Evolutionary conservation across 78 protist genomes (phyloP).

Genomic region (Speleostelium caveatum): DNA sequence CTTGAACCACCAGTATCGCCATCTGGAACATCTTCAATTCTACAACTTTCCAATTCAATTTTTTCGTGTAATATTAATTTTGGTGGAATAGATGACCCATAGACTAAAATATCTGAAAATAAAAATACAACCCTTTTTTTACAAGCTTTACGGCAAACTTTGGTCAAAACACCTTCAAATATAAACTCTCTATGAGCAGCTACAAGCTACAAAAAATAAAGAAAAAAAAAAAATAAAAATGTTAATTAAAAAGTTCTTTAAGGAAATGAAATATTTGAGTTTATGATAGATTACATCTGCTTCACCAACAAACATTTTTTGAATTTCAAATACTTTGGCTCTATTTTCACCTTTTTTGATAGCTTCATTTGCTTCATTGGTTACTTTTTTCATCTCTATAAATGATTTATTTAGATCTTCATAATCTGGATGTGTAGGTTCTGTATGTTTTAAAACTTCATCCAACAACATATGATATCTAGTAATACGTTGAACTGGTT

Average conservation of each 20-base stretch:
- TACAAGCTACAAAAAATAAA: conserved; percentile 15
- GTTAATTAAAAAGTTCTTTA: neutral
- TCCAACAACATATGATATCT: conserved; percentile 81
- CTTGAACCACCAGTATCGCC: conserved; percentile 57
- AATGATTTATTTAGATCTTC: conserved; percentile 8
- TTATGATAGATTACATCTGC: conserved; percentile 6
- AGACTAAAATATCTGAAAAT: conserved; percentile 63
- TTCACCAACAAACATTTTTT: conserved; percentile 68
- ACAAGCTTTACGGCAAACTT: conserved; percentile 78
- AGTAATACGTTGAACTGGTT: conserved; percentile 83
- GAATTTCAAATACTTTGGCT: conserved; percentile 65
- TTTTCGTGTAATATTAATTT: conserved; percentile 59
- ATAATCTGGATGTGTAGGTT: conserved; percentile 64
- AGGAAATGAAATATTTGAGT: neutral
- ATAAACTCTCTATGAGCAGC: conserved; percentile 74
- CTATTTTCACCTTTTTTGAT: conserved; percentile 69
- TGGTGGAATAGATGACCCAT: conserved; percentile 59
- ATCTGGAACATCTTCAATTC: conserved; percentile 79
- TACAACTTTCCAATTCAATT: conserved; percentile 53
- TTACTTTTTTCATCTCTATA: conserved; percentile 56
- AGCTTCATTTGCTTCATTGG: conserved; percentile 66
- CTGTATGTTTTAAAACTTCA: conserved; percentile 77
- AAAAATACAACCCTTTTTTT: conserved; percentile 71
- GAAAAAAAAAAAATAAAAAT: neutral
- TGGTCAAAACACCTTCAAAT: conserved; percentile 66